Percentiles rank a stretch among this genome's conserved stretches.
phyloP scores from a whole-genome alignment of 768 basidiomycete genomes.

The Melanogaster broomeanus region DNA sequence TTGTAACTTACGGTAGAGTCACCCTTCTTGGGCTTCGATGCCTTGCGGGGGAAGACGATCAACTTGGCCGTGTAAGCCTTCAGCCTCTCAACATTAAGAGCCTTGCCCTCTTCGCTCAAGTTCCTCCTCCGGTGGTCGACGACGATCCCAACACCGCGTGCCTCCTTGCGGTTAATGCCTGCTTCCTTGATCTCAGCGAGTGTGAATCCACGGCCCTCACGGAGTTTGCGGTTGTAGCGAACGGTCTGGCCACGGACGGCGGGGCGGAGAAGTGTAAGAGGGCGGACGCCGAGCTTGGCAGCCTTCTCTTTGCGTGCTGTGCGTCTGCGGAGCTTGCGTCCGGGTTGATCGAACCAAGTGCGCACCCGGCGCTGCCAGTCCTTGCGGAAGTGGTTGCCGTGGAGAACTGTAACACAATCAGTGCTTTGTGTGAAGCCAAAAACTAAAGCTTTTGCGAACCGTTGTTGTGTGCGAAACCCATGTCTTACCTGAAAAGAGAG shows the following conservation, averaged over 20 bases:
- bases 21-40: conserved; percentile 93
- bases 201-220: conserved; percentile 97
- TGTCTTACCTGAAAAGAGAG: conserved; percentile 32
- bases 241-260: conserved; percentile 96
- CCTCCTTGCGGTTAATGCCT: conserved; percentile 92
- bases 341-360: conserved; percentile 99
- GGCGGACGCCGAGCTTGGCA: conserved; percentile 87
- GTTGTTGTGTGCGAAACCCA: conserved; percentile 41
- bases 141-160: conserved; percentile 88
- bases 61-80: conserved; percentile 90
- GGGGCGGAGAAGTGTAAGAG: conserved; percentile 88
- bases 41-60: conserved; percentile 96
- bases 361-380: conserved; percentile 97
- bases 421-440: conserved; percentile 12
- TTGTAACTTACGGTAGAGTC: conserved; percentile 76
- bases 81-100: conserved; percentile 91
- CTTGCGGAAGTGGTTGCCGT: conserved; percentile 95
- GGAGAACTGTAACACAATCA: conserved; percentile 61
- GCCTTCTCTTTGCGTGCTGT: conserved; percentile 91
- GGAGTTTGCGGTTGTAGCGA: conserved; percentile 97
- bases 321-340: conserved; percentile 94
- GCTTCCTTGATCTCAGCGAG: conserved; percentile 93
- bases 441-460: conserved; percentile 29
- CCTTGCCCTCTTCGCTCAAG: conserved; percentile 95
- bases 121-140: conserved; percentile 98